Conservation (phyloP, 2,329 filamentous ascomycete genomes). For the Cercospora janseana region DNA sequence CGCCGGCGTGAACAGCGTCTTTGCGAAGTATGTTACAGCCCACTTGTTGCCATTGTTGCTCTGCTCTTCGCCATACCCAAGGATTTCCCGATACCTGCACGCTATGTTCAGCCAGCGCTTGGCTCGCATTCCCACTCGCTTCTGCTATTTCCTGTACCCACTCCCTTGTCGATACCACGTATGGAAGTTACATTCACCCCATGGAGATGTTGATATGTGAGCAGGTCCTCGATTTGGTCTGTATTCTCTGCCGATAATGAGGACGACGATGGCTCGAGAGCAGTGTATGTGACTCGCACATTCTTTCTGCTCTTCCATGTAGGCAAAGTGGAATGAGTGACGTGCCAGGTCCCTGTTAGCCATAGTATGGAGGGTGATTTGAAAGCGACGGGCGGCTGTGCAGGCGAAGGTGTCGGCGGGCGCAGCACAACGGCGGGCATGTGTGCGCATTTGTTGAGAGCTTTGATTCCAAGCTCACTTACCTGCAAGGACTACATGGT, state of each 20-base stretch:
- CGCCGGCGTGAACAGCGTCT: constrained; percentile 78
- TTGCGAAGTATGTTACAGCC: constrained; percentile 81
- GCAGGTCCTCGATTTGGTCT: constrained; percentile 66
- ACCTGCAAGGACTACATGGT: constrained; percentile 13
- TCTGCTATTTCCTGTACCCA: constrained; percentile 32
- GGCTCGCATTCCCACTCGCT: constrained; percentile 70
- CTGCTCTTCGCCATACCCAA: constrained; percentile 67
- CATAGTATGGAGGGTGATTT: constrained; percentile 55
- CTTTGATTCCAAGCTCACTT: neutral
- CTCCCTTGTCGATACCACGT: constrained; percentile 61
- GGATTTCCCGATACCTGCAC: constrained; percentile 73
- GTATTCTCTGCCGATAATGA: constrained; percentile 37
- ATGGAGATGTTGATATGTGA: constrained; percentile 63
- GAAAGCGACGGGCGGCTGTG: constrained; percentile 34
- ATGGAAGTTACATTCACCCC: constrained; percentile 58
- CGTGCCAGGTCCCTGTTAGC: constrained; percentile 67
- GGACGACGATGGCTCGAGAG: constrained; percentile 45
- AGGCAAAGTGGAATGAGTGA: constrained; percentile 71
- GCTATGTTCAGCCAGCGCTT: constrained; percentile 72
- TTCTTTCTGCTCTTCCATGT: constrained; percentile 83
- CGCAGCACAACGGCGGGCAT: constrained; percentile 32
- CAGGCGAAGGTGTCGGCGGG: constrained; percentile 35
- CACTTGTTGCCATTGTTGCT: constrained; percentile 50
- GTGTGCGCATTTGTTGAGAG: constrained; percentile 2
- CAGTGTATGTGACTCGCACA: constrained; percentile 73